Percentiles rank a stretch among this genome's conserved stretches.
Evolutionary conservation across 768 basidiomycete genomes (phyloP).

Genomic region (Suillus tomentosus): DNA sequence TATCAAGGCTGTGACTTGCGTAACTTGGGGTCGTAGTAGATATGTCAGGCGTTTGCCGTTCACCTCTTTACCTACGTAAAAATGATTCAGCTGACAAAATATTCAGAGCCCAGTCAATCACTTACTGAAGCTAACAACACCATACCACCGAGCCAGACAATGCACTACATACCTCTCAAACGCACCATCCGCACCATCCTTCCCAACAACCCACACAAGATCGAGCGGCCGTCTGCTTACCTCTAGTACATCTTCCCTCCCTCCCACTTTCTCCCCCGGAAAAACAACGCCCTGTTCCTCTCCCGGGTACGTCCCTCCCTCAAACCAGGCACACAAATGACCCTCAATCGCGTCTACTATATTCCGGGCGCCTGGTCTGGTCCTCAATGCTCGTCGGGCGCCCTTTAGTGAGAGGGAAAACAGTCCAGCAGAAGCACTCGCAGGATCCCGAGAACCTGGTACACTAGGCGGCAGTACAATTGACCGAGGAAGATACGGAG

Average conservation of each 20-base stretch:
- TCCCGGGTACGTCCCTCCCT: conserved; percentile 55
- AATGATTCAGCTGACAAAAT: not conserved
- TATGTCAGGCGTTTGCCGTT: conserved; percentile 69
- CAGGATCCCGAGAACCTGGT: conserved; percentile 45
- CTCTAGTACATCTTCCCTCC: conserved; percentile 59
- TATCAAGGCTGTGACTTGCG: conserved; percentile 47
- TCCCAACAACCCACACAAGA: conserved; percentile 67
- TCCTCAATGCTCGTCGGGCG: conserved; percentile 66
- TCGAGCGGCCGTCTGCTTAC: conserved; percentile 64
- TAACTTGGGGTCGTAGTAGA: conserved; percentile 76
- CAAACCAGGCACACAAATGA: conserved; percentile 65
- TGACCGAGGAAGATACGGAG: conserved; percentile 66
- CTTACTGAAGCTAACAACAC: conserved; percentile 81
- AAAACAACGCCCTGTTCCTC: conserved; percentile 45
- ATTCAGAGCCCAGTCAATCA: conserved; percentile 9
- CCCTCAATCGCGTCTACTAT: conserved; percentile 71
- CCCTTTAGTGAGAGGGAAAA: conserved; percentile 80
- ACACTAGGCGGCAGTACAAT: conserved; percentile 49
- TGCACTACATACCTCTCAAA: conserved; percentile 84
- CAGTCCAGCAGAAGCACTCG: conserved; percentile 67
- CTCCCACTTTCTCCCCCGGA: conserved; percentile 52
- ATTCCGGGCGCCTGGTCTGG: conserved; percentile 48
- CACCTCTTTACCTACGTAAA: conserved; percentile 42
- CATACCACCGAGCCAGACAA: conserved; percentile 79
- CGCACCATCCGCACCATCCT: conserved; percentile 47